Evolutionary conservation across 2,329 filamentous ascomycete genomes (phyloP).

Genomic region (Alternaria sp.): DNA sequence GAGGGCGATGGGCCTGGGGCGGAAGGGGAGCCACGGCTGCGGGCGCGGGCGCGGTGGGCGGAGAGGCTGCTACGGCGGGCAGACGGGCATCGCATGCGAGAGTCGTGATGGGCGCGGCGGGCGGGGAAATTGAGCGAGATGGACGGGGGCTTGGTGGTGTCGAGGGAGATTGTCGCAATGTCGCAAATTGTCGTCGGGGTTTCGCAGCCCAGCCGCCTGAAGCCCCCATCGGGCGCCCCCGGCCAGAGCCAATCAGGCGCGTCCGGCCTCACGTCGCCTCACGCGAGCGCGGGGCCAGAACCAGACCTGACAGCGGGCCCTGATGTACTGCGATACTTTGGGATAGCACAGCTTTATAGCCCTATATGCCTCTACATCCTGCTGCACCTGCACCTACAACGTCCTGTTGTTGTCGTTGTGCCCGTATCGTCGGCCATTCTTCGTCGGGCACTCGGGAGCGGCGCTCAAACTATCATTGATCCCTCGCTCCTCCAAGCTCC

Average conservation of each 20-base stretch:
- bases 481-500: slow-evolving; percentile 10
- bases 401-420: background rate
- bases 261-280: background rate
- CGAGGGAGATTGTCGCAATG: slow-evolving; percentile 16
- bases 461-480: slow-evolving; percentile 6
- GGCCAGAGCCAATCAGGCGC: slow-evolving; percentile 10
- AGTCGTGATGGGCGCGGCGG: slow-evolving; percentile 17
- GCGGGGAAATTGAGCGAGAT: slow-evolving; percentile 24
- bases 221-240: background rate
- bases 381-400: background rate
- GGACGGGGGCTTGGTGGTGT: slow-evolving; percentile 13
- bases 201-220: slow-evolving; percentile 10
- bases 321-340: background rate
- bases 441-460: slow-evolving; percentile 11
- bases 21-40: slow-evolving; percentile 48
- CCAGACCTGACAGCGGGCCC: background rate
- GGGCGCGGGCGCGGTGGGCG: slow-evolving; percentile 19
- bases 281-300: slow-evolving; percentile 12
- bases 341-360: background rate
- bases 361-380: background rate
- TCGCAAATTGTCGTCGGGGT: slow-evolving; percentile 11
- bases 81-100: slow-evolving; percentile 30
- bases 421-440: background rate
- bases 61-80: slow-evolving; percentile 31
- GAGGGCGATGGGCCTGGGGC: slow-evolving; percentile 36